Evolutionary conservation across 495 filamentous ascomycete genomes (phyloP).

Genomic region (Penicillium fimorum): DNA sequence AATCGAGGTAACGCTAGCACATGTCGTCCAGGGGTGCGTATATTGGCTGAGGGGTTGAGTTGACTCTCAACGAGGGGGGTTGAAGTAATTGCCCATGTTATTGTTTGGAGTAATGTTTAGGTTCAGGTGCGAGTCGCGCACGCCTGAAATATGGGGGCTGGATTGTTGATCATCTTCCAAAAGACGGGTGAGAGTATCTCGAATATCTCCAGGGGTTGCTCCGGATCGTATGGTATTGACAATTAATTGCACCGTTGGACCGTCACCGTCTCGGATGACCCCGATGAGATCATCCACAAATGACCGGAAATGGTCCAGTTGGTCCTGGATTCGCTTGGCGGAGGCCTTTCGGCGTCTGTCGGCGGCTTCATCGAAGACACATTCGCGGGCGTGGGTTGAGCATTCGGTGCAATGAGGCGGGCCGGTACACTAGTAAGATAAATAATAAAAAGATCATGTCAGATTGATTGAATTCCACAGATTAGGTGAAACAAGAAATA

Average conservation of each 20-base stretch:
- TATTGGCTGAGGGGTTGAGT: not conserved
- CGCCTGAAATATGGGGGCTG: not conserved
- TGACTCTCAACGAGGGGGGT: not conserved
- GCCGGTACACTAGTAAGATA: conserved; percentile 29
- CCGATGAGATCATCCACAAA: conserved; percentile 34
- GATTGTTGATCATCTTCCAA: not conserved
- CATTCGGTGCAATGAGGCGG: conserved; percentile 39
- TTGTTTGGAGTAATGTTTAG: not conserved
- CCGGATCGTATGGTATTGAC: conserved; percentile 29
- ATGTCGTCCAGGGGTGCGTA: not conserved
- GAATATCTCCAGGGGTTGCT: not conserved
- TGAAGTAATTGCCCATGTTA: conserved; percentile 4
- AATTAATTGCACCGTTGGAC: conserved; percentile 20
- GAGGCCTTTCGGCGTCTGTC: conserved; percentile 44
- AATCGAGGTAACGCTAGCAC: not conserved
- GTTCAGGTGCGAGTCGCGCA: not conserved
- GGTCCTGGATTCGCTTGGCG: conserved; percentile 33
- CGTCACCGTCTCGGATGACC: conserved; percentile 28
- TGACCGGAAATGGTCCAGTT: conserved; percentile 26
- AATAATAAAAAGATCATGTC: conserved; percentile 1
- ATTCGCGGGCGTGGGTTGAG: conserved; percentile 33
- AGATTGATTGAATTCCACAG: conserved; percentile 1
- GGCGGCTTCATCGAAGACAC: conserved; percentile 38
- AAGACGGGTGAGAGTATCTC: conserved; percentile 1
- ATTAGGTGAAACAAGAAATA: not conserved